Evolutionary conservation across 176 grass and related monocot species (phyloP).

Genomic region (Panicum miliaceum): DNA sequence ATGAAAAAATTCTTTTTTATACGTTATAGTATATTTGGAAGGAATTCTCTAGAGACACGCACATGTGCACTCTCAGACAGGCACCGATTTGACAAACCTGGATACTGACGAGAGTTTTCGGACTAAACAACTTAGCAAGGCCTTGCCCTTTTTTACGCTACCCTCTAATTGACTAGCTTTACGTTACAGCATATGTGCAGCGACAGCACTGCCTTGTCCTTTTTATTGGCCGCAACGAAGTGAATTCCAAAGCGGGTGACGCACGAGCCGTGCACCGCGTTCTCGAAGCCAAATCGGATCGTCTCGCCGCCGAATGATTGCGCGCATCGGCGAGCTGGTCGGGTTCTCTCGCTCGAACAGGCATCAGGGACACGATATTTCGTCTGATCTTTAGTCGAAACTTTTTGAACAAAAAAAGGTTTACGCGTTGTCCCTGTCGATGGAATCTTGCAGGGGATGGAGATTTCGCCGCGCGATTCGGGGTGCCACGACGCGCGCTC

Average conservation of each 20-base stretch:
- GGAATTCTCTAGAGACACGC: slow-evolving; percentile 24
- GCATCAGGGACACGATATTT: neutral
- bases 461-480: slow-evolving; percentile 40
- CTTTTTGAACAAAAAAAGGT: neutral
- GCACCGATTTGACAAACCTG: slow-evolving; percentile 34
- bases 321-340: neutral
- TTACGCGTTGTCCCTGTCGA: slow-evolving; percentile 7
- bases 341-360: neutral
- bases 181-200: neutral
- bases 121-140: neutral
- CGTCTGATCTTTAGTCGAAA: neutral
- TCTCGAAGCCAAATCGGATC: slow-evolving; percentile 21
- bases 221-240: slow-evolving; percentile 19
- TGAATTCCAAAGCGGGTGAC: neutral
- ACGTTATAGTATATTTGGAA: neutral
- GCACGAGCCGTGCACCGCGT: neutral
- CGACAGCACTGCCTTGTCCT: slow-evolving; percentile 33
- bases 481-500: slow-evolving; percentile 25
- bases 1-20: neutral
- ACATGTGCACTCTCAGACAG: neutral
- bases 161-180: neutral
- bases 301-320: slow-evolving; percentile 7
- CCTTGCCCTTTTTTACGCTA: no score
- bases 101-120: neutral
- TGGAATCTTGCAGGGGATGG: slow-evolving; percentile 26